phyloP scores from a whole-genome alignment of 176 grass and related monocot genomes.

The Bromus sterilis region DNA sequence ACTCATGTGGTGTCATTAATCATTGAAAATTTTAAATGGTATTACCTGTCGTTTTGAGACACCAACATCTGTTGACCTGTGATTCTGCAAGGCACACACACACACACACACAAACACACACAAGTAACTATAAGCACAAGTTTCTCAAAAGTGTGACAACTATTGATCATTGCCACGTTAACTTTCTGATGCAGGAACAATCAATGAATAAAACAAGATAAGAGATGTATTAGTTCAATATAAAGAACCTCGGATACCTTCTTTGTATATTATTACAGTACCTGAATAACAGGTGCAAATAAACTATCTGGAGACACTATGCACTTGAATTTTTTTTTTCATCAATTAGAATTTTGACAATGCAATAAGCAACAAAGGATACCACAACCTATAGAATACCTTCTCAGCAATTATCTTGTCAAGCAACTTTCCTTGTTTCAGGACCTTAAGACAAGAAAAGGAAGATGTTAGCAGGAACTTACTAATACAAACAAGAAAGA shows the following conservation, averaged over 20 bases:
- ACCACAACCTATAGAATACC: conserved; percentile 12
- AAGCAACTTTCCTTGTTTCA: conserved; percentile 40
- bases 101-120: not conserved
- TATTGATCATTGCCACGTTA: not conserved
- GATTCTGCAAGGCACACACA: conserved; percentile 28
- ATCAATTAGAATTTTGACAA: not conserved
- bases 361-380: not conserved
- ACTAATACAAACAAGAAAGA: not conserved
- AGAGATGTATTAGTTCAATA: not conserved
- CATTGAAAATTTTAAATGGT: not conserved
- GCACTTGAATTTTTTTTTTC: not conserved
- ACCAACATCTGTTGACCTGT: conserved; percentile 28
- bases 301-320: not conserved
- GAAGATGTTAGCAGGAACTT: not conserved
- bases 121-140: not conserved
- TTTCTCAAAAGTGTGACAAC: not conserved
- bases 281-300: not conserved
- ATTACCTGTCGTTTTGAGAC: conserved; percentile 59
- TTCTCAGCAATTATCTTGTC: conserved; percentile 46
- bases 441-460: conserved; percentile 5
- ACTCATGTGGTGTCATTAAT: not conserved
- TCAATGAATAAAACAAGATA: not conserved
- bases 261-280: not conserved
- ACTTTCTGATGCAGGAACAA: not conserved
- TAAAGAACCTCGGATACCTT: not conserved